Conservation (phyloP, 805 yeast genomes). For the Hemisphaericaspora nanyangensis region DNA sequence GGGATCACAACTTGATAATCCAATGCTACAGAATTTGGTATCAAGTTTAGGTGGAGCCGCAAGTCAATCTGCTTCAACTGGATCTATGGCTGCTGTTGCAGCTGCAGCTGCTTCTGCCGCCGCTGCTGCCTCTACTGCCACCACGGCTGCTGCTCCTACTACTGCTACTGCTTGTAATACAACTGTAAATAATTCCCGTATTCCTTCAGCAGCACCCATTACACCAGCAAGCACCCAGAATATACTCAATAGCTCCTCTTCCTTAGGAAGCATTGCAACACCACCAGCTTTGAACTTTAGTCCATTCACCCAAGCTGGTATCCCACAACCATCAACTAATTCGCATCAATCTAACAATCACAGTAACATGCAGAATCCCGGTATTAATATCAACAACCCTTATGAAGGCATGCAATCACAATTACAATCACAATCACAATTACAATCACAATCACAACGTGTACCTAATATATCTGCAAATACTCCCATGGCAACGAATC, state of each 20-base stretch:
- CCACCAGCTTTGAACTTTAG: neutral
- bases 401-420: too few relatives aligned
- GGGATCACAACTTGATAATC: constrained; percentile 27
- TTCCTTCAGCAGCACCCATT: constrained; percentile 7
- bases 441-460: neutral
- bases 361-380: neutral
- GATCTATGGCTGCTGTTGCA: neutral
- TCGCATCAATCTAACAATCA: neutral
- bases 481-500: constrained; percentile 10
- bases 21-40: constrained; percentile 12
- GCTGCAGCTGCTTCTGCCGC: neutral
- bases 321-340: neutral
- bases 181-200: neutral
- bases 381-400: neutral
- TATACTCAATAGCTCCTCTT: neutral
- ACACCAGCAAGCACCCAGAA: constrained; percentile 5
- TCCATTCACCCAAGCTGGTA: neutral
- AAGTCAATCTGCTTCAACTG: neutral
- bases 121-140: neutral
- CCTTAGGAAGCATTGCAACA: neutral
- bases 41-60: constrained; percentile 3
- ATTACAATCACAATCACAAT: neutral
- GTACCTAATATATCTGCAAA: constrained; percentile 20
- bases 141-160: neutral
- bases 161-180: constrained; percentile 3